These are phyloP conservation scores for Pleurotus tuber-regium DNA, from an alignment of 768 basidiomycete genomes.

Conservation along the genomic window DNA sequence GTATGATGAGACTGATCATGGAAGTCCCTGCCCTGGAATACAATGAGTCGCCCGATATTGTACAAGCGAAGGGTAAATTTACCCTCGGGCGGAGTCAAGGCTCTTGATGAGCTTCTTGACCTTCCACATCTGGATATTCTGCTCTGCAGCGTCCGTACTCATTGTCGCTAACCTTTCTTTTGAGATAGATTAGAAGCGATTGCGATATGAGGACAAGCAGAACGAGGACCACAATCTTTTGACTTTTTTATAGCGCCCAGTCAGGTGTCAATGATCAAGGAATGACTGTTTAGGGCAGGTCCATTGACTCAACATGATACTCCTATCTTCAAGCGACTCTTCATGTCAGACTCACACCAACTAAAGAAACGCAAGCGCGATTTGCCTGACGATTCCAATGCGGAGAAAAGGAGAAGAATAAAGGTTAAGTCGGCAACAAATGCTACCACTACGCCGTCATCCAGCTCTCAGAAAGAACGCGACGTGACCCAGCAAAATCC, in stretches of 20 bases:
- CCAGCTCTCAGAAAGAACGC: too few species aligned
- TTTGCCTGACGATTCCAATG: background rate
- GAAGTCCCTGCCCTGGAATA: slow-evolving; percentile 89
- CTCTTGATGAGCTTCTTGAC: slow-evolving; percentile 99
- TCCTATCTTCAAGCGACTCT: slow-evolving; percentile 18
- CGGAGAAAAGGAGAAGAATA: background rate
- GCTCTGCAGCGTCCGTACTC: slow-evolving; percentile 86
- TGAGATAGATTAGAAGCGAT: background rate
- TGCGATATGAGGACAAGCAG: slow-evolving; percentile 20
- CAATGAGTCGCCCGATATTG: slow-evolving; percentile 8
- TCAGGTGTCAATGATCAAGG: background rate
- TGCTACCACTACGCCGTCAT: background rate
- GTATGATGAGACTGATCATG: slow-evolving; percentile 98
- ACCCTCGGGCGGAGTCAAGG: slow-evolving; percentile 92
- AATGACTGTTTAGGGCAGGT: background rate
- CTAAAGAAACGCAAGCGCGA: slow-evolving; percentile 6
- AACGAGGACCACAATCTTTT: slow-evolving; percentile 15
- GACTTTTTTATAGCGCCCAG: background rate
- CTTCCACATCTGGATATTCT: slow-evolving; percentile 98
- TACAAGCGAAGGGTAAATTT: slow-evolving; percentile 16
- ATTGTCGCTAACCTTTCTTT: slow-evolving; percentile 44
- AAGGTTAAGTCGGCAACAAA: slow-evolving; percentile 3
- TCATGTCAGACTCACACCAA: slow-evolving; percentile 10
- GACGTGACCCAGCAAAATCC: slow-evolving; percentile 19
- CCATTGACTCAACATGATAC: slow-evolving; percentile 18